Evolutionary conservation across 2,329 filamentous ascomycete genomes (phyloP).

Genomic region (Zasmidium cellare): DNA sequence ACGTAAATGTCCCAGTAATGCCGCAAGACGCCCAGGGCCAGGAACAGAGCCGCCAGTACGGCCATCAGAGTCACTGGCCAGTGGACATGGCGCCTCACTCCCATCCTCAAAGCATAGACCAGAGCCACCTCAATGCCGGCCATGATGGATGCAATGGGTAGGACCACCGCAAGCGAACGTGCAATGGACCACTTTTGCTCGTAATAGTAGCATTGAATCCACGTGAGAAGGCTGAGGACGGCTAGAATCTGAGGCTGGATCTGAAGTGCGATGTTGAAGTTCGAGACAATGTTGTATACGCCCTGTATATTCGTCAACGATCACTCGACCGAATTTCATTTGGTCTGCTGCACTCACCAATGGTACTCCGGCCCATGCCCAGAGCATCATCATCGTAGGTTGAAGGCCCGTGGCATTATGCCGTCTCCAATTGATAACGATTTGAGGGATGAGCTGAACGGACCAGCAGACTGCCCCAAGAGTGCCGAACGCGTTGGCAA

Average conservation of each 20-base stretch:
- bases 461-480: constrained; percentile 67
- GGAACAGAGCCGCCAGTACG: constrained; percentile 61
- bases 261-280: constrained; percentile 54
- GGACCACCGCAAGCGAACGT: constrained; percentile 51
- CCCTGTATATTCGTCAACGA: constrained; percentile 37
- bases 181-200: constrained; percentile 56
- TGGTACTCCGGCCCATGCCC: constrained; percentile 67
- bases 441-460: constrained; percentile 68
- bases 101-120: constrained; percentile 56
- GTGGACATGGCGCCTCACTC: constrained; percentile 44
- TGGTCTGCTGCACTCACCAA: constrained; percentile 34
- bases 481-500: constrained; percentile 60
- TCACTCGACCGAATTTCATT: too few species aligned
- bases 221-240: constrained; percentile 52
- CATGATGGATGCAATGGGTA: constrained; percentile 57
- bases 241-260: constrained; percentile 61
- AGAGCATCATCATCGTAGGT: constrained; percentile 71
- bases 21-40: constrained; percentile 65
- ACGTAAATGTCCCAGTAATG: constrained; percentile 71
- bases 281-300: constrained; percentile 57
- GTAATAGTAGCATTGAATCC: constrained; percentile 59
- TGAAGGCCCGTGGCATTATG: constrained; percentile 67
- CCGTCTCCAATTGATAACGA: constrained; percentile 65
- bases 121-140: constrained; percentile 60
- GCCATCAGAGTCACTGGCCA: constrained; percentile 71